Evolutionary conservation across 208 protist genomes (phyloP), one percentile per base, ranked within the genome.

Genomic region (Acanthamoeba triangularis): DNA sequence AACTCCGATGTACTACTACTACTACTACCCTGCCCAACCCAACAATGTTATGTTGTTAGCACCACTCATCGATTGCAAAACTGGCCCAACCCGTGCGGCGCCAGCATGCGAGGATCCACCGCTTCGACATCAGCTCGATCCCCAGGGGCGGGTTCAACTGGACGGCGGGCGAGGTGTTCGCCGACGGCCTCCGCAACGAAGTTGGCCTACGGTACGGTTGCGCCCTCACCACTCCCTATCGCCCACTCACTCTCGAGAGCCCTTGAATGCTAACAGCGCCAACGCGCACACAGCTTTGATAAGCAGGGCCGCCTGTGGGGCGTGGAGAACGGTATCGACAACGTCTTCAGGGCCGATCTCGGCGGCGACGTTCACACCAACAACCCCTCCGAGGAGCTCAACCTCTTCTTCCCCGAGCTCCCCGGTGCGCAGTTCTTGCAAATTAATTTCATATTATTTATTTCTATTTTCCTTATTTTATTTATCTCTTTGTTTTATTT

Each of bases 381-480:
- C 90, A 94, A 94, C 44, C 90, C 90, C 28, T 78, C 90, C 54
- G 90, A 94, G 49, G 90, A 94, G 90, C 44, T 94, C 90, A 94
- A 94, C 90, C 37, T 94, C 30, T 85, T 94, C 35, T 63, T 35
- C 52, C 52, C 87, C 52, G 41, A 93, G 14, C 20, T 52, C 16
- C 56, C 87, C 16, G 87, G 85, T 92, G n/a, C n/a, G n/a, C n/a
- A n/a, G n/a, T n/a, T n/a, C n/a, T n/a, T n/a, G n/a, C n/a, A n/a
- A n/a, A 63, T 30, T 20, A 25, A 25, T 8, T 25, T 14, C 14
- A 4, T 14, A 10, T 90, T 90, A 2, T 33, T 11, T 74, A 35
- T 18, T 74, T 69, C 25, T 74, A 74, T 35, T 25, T 8, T n/a
- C 0, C 16, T 16, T 74, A 72, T 35, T 33, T 35, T 16, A 74